These are phyloP conservation scores for Phytomonas serpens DNA, from an alignment of 208 protist species.

Conservation along the genomic window DNA sequence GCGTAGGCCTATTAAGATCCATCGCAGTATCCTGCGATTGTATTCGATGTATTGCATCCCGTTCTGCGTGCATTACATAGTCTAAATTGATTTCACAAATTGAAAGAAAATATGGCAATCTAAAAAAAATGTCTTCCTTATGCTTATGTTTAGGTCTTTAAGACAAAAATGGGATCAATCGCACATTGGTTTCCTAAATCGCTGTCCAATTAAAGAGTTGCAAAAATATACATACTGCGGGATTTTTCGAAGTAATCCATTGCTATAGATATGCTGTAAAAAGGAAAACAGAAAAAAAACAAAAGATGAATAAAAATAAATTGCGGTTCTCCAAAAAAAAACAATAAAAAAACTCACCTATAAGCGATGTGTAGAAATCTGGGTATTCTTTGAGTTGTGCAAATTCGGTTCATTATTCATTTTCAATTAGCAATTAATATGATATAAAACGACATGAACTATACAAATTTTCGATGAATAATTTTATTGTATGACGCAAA, in stretches of 20 bases:
- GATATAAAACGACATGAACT: background rate
- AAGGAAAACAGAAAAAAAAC: constrained; percentile 16
- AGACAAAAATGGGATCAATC: background rate
- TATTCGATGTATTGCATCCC: background rate
- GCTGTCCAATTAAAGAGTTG: background rate
- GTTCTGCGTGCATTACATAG: background rate
- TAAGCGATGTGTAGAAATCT: background rate
- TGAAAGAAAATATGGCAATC: constrained; percentile 1
- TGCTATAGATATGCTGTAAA: background rate
- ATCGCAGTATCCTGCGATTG: background rate
- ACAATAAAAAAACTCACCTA: background rate
- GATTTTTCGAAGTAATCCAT: background rate
- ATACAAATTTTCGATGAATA: constrained; percentile 8
- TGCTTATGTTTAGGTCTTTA: background rate
- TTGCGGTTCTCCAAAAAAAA: background rate
- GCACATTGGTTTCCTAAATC: background rate
- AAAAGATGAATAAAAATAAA: constrained; percentile 16
- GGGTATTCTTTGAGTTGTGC: background rate
- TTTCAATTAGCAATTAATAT: background rate
- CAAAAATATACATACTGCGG: constrained; percentile 11
- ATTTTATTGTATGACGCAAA: constrained; percentile 6
- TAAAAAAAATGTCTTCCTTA: constrained; percentile 6
- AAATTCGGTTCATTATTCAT: background rate
- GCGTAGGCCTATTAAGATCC: background rate
- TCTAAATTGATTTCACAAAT: background rate